Conservation (phyloP, 345 rosid species). For the Trapa bicornis region DNA sequence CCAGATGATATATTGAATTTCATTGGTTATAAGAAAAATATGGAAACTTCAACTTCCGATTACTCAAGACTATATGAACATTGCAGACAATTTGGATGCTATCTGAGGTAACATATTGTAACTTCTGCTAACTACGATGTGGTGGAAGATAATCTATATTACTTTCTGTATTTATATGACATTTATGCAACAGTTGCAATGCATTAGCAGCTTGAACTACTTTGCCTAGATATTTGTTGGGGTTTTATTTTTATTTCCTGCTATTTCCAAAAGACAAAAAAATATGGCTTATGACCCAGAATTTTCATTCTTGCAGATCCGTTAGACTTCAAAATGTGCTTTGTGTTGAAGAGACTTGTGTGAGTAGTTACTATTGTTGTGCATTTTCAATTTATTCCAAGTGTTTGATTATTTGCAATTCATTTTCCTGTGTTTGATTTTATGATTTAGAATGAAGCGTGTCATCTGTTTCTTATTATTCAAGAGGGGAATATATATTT, state of each 20-base stretch:
- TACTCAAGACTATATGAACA: slow-evolving; percentile 49
- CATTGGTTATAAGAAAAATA: slow-evolving; percentile 37
- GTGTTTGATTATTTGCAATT: not conserved
- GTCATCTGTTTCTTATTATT: not conserved
- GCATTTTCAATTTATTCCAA: not conserved
- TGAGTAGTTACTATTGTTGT: slow-evolving; percentile 20
- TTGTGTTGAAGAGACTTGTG: slow-evolving; percentile 59
- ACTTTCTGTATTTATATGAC: not conserved
- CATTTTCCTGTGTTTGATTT: not conserved
- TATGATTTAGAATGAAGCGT: not conserved
- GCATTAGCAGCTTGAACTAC: not conserved
- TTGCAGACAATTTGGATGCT: slow-evolving; percentile 51
- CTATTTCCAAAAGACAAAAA: not conserved
- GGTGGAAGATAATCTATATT: not conserved
- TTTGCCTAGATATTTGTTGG: not conserved
- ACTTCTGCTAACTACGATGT: not conserved
- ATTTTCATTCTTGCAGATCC: slow-evolving; percentile 36
- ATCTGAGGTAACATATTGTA: slow-evolving; percentile 23
- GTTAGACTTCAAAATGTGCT: slow-evolving; percentile 74
- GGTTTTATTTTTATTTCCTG: not conserved
- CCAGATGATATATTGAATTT: slow-evolving; percentile 40
- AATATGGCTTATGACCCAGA: not conserved
- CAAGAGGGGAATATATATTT: not conserved
- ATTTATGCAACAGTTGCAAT: not conserved
- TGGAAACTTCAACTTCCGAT: slow-evolving; percentile 15